These are phyloP conservation scores for Candida nitratophila DNA, from an alignment of 805 yeast species.

Conservation along the genomic window DNA sequence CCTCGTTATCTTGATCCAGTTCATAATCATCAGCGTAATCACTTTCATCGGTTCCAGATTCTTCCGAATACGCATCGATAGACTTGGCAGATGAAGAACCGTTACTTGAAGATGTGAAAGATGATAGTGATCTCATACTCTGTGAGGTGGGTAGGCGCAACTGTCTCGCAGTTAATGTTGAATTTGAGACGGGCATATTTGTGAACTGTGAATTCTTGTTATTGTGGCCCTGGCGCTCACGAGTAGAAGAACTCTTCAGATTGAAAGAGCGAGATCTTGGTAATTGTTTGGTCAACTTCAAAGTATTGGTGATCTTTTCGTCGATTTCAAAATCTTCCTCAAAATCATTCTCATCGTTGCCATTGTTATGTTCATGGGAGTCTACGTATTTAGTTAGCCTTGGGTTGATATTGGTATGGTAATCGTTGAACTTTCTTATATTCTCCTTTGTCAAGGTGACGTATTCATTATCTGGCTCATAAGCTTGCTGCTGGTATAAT, in stretches of 20 bases:
- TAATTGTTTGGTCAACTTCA: neutral
- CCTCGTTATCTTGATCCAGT: neutral
- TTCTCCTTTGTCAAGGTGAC: conserved; percentile 18
- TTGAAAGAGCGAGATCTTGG: neutral
- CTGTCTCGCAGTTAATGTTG: neutral
- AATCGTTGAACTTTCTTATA: conserved; percentile 11
- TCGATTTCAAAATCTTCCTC: conserved; percentile 6
- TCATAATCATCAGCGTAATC: conserved; percentile 4
- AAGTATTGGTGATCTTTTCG: neutral
- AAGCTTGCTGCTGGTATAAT: neutral
- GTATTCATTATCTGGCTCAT: conserved; percentile 2
- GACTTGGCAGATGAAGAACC: neutral
- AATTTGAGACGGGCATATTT: neutral
- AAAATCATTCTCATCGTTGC: conserved; percentile 18
- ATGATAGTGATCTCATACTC: neutral
- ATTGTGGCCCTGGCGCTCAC: too few relatives aligned
- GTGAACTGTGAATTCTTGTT: neutral
- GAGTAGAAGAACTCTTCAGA: too few relatives aligned
- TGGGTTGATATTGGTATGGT: conserved; percentile 1
- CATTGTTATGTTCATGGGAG: conserved; percentile 20
- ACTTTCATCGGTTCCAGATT: neutral
- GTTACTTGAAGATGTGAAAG: neutral
- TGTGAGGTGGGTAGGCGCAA: neutral
- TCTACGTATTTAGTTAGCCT: conserved; percentile 15
- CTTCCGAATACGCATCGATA: neutral